Evolutionary conservation across 805 yeast genomes (phyloP).

Genomic region (Schizosaccharomyces japonicus): DNA sequence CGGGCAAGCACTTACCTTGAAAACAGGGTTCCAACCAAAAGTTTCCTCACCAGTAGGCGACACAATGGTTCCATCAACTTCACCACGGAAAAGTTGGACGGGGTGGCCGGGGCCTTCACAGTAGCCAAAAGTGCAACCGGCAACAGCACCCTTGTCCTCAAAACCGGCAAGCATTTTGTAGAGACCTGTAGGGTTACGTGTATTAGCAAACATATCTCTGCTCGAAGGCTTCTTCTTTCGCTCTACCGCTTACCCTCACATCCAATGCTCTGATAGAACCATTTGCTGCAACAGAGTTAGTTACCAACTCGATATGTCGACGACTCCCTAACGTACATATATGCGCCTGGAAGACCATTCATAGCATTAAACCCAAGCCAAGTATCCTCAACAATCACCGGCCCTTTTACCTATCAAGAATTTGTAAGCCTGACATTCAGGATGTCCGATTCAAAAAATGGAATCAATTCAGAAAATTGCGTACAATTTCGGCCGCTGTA

Average conservation of each 20-base stretch:
- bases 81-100: slow-evolving; percentile 68
- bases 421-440: not conserved
- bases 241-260: slow-evolving; percentile 18
- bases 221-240: not conserved
- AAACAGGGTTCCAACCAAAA: slow-evolving; percentile 78
- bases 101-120: slow-evolving; percentile 57
- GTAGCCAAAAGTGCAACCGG: slow-evolving; percentile 80
- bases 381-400: slow-evolving; percentile 88
- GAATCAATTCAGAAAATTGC: slow-evolving; percentile 3
- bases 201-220: not conserved
- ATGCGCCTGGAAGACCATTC: slow-evolving; percentile 82
- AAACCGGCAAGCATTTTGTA: slow-evolving; percentile 58
- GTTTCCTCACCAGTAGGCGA: slow-evolving; percentile 48
- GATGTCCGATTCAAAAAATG: not conserved
- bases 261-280: slow-evolving; percentile 68
- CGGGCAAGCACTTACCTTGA: not conserved
- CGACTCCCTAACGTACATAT: slow-evolving; percentile 19
- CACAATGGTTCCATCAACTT: slow-evolving; percentile 61
- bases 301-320: not conserved
- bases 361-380: slow-evolving; percentile 65
- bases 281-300: slow-evolving; percentile 23
- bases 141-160: slow-evolving; percentile 64
- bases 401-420: slow-evolving; percentile 27
- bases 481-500: slow-evolving; percentile 36
- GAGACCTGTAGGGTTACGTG: slow-evolving; percentile 22